phyloP scores from a whole-genome alignment of 1,139 yeast genomes.

The Scheffersomyces quercinus region DNA sequence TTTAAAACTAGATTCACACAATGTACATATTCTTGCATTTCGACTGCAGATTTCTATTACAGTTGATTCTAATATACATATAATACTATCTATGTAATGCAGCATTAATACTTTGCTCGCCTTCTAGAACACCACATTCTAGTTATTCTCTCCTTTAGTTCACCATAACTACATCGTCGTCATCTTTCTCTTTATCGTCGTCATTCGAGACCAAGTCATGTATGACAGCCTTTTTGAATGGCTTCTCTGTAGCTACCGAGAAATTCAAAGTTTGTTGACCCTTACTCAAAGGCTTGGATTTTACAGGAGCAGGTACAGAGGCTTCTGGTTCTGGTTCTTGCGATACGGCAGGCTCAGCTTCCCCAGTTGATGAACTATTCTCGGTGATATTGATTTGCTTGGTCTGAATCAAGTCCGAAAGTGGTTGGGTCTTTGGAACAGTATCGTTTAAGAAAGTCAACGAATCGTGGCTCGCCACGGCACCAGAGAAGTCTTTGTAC shows the following conservation, averaged over 20 bases:
- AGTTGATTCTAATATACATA: not conserved
- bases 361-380: not conserved
- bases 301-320: slow-evolving; percentile 6
- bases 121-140: too few species aligned
- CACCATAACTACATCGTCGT: slow-evolving; percentile 18
- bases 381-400: slow-evolving; percentile 40
- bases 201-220: slow-evolving; percentile 32
- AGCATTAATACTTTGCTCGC: not conserved
- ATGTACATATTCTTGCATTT: slow-evolving; percentile 1
- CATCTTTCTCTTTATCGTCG: slow-evolving; percentile 6
- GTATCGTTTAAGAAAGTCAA: slow-evolving; percentile 69
- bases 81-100: not conserved
- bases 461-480: slow-evolving; percentile 66
- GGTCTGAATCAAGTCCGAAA: slow-evolving; percentile 51
- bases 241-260: slow-evolving; percentile 14
- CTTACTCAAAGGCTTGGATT: slow-evolving; percentile 25
- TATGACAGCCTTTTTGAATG: slow-evolving; percentile 35
- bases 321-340: slow-evolving; percentile 5
- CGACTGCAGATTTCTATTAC: too few species aligned
- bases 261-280: slow-evolving; percentile 40
- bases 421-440: slow-evolving; percentile 61
- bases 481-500: slow-evolving; percentile 75
- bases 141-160: slow-evolving; percentile 6
- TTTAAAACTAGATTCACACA: slow-evolving; percentile 2
- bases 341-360: not conserved